Evolutionary conservation across 306 rosid species (phyloP).

Genomic region (Gynostemma pentaphyllum): DNA sequence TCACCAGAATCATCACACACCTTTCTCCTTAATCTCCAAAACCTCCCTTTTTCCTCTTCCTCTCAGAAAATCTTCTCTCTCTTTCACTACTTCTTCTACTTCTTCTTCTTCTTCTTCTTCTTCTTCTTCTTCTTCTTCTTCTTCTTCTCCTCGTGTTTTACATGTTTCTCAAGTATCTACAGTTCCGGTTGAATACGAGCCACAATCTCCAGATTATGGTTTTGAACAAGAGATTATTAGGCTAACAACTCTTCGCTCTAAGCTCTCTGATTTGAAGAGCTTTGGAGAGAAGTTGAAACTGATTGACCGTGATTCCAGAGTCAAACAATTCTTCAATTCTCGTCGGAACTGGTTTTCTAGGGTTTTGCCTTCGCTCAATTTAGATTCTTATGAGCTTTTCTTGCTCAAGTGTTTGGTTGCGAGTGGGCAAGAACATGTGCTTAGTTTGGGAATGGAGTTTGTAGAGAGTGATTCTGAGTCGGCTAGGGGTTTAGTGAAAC

Average conservation of each 20-base stretch:
- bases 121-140: conserved; percentile 17
- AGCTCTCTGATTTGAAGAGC: conserved; percentile 25
- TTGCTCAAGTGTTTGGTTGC: conserved; percentile 77
- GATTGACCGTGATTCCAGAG: conserved; percentile 54
- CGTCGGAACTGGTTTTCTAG: conserved; percentile 16
- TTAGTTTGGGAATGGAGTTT: conserved; percentile 29
- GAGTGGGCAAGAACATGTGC: conserved; percentile 71
- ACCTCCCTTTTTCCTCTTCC: conserved; percentile 11
- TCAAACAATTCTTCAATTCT: conserved; percentile 44
- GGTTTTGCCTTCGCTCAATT: conserved; percentile 24
- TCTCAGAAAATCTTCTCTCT: not conserved
- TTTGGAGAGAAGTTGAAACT: conserved; percentile 31
- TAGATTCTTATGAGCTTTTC: conserved; percentile 28
- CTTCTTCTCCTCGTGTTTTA: conserved; percentile 13
- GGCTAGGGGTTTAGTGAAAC: conserved; percentile 39
- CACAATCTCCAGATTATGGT: conserved; percentile 42
- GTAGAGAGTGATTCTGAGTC: conserved; percentile 24
- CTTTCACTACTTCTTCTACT: conserved; percentile 12
- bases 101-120: conserved; percentile 4
- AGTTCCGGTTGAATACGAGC: conserved; percentile 48
- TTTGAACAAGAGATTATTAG: conserved; percentile 50
- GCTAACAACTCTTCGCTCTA: conserved; percentile 38
- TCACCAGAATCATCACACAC: conserved; percentile 25
- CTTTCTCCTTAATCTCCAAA: conserved; percentile 30
- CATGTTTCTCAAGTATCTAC: conserved; percentile 45